Evolutionary conservation across 2,329 filamentous ascomycete species (phyloP), one percentile per base, ranked within the genome.

Genomic region (Beauveria medogensis): DNA sequence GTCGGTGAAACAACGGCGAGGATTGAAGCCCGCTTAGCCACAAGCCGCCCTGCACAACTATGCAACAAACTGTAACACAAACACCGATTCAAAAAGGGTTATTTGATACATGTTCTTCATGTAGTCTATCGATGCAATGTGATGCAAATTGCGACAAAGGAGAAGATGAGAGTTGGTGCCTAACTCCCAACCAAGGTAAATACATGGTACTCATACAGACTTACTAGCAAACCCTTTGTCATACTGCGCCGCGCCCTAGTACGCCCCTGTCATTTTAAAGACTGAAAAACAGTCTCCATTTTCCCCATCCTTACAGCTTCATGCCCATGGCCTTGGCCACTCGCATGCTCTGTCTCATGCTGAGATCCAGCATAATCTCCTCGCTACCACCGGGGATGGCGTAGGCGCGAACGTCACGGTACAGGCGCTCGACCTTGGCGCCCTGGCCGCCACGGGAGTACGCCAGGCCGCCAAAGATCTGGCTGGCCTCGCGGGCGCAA

Each of bases 301-400:
- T 22, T 24, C 22, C 18, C 3, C 46, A 26, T 52, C 40, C 14
- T 72, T 86, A 97, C 74, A 99, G 73, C 83, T 97, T 99, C 93
- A 97, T 97, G 10, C 94, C 94, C 73, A 96, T 80, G 64, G 87
- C 87, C 82, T 97, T 88, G 68, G 92, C 90, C 60, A 99, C 94
- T 73, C 85, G 87, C 80, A 96, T 74, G 64, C 88, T 89, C 81
- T 97, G 92, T 68, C 93, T 83, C 74, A 99, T 96, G 77, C 91
- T 96, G 70, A 99, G 76, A 74, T 99, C 94, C 66, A 97, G 79
- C 94, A 99, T 99, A 66, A 99, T 99, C 82, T 99, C 94, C 79
- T 99, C 93, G 66, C 87, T 91, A 26, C 94, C 94, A 69, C 94
- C 94, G 3, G 94, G 94, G 67, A 99, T 93, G 64, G 94, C 93